Conservation (phyloP, 371 early-diverging fungal genomes). For the Rhizopus microsporus region DNA sequence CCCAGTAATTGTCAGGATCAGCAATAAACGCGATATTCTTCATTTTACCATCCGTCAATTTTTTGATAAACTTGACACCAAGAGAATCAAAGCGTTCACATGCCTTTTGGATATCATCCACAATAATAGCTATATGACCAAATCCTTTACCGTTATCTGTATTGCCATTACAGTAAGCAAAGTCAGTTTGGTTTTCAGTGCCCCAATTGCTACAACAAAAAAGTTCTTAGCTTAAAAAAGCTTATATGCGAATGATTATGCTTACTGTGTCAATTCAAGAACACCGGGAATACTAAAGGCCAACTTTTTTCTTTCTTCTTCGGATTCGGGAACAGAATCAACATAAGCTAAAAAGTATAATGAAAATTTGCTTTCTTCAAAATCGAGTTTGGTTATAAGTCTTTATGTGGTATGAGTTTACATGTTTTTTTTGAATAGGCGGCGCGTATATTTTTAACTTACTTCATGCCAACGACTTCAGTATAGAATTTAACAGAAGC, state of each 20-base stretch:
- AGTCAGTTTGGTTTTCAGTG: constrained; percentile 72
- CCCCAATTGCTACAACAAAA: constrained; percentile 75
- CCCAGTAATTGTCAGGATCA: constrained; percentile 91
- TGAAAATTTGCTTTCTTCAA: constrained; percentile 73
- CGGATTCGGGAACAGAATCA: constrained; percentile 48
- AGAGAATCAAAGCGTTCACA: constrained; percentile 74
- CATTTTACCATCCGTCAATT: constrained; percentile 77
- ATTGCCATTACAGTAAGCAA: constrained; percentile 80
- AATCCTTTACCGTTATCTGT: constrained; percentile 70
- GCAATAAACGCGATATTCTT: constrained; percentile 84
- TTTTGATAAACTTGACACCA: constrained; percentile 79
- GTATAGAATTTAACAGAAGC: constrained; percentile 77
- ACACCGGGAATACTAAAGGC: constrained; percentile 72
- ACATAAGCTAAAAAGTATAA: constrained; percentile 73
- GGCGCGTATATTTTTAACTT: constrained; percentile 13
- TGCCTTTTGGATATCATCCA: constrained; percentile 80
- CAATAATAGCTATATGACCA: constrained; percentile 82
- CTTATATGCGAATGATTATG: not conserved
- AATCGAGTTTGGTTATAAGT: constrained; percentile 59
- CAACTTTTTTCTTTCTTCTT: constrained; percentile 57
- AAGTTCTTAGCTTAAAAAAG: not conserved
- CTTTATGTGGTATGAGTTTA: constrained; percentile 26
- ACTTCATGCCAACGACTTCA: constrained; percentile 85
- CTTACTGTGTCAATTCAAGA: constrained; percentile 84
- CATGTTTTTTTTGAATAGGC: not conserved